Evolutionary conservation across 331 rosid genomes (phyloP).

Genomic region (Acacia pycnantha): DNA sequence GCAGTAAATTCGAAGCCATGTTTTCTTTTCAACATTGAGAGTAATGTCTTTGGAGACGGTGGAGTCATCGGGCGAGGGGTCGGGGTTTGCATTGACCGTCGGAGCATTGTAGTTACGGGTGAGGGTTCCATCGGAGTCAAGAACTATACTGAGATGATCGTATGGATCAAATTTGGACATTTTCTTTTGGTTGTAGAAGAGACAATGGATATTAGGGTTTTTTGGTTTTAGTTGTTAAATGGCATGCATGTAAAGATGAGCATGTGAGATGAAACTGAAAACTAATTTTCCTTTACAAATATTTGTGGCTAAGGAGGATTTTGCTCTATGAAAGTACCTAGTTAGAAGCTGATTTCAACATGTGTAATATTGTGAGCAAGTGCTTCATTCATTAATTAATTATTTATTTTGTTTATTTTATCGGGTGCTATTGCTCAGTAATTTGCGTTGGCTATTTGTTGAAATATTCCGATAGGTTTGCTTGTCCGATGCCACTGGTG

Average conservation of each 20-base stretch:
- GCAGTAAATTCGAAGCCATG: conserved; percentile 53
- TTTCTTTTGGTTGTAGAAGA: neutral
- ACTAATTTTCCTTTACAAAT: neutral
- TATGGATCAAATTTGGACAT: conserved; percentile 58
- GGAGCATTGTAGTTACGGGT: conserved; percentile 24
- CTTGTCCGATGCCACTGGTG: neutral
- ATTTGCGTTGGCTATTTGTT: neutral
- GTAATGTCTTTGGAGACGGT: conserved; percentile 48
- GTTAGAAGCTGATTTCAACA: conserved; percentile 18
- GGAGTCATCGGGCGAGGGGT: conserved; percentile 21
- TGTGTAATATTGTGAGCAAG: conserved; percentile 27
- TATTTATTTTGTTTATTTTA: neutral
- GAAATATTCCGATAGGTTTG: neutral
- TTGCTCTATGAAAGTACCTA: conserved; percentile 14
- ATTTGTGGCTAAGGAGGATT: neutral
- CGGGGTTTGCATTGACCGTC: conserved; percentile 6
- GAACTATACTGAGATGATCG: conserved; percentile 24
- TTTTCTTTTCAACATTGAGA: conserved; percentile 22
- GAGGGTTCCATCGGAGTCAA: conserved; percentile 47
- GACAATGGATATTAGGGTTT: neutral
- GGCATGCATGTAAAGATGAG: neutral
- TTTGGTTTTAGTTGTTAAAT: neutral
- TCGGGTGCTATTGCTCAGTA: neutral
- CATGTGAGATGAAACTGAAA: neutral
- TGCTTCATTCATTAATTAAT: neutral